phyloP scores from a whole-genome alignment of 1,139 yeast genomes.

The Suhomyces yuchorum region DNA sequence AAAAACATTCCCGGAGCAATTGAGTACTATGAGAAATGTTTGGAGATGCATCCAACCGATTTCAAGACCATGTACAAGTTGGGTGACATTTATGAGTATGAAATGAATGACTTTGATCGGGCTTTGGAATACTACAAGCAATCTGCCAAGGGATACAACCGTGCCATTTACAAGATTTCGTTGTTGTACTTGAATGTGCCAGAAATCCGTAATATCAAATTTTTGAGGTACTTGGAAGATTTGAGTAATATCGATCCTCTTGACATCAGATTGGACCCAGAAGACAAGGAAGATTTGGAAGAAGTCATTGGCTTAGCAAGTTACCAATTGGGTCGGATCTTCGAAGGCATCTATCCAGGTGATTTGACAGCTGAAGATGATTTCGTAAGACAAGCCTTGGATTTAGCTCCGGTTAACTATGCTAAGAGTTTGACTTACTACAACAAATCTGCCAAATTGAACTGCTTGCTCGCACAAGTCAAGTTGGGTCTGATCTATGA shows the following conservation, averaged over 20 bases:
- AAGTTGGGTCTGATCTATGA: slow-evolving; percentile 87
- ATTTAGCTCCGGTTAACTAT: slow-evolving; percentile 51
- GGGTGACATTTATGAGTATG: slow-evolving; percentile 46
- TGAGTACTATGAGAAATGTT: slow-evolving; percentile 36
- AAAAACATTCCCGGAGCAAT: slow-evolving; percentile 36
- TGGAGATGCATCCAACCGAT: slow-evolving; percentile 36
- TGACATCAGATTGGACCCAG: slow-evolving; percentile 39
- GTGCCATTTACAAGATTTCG: slow-evolving; percentile 48
- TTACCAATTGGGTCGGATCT: slow-evolving; percentile 64
- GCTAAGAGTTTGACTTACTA: slow-evolving; percentile 68
- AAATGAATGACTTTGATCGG: slow-evolving; percentile 31
- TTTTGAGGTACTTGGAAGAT: slow-evolving; percentile 40
- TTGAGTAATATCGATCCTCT: slow-evolving; percentile 39
- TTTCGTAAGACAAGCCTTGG: slow-evolving; percentile 38
- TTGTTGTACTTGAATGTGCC: slow-evolving; percentile 42
- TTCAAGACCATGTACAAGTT: slow-evolving; percentile 41
- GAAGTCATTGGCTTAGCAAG: slow-evolving; percentile 47
- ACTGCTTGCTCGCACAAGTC: slow-evolving; percentile 81
- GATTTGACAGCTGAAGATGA: slow-evolving; percentile 42
- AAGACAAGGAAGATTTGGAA: slow-evolving; percentile 45
- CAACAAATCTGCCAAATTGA: slow-evolving; percentile 73
- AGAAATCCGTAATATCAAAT: slow-evolving; percentile 37
- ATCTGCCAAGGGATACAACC: slow-evolving; percentile 48
- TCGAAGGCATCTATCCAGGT: slow-evolving; percentile 64
- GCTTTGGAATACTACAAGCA: slow-evolving; percentile 42